Base-by-base conservation (phyloP, 1,284 basidiomycete genomes). In the Mycena citricolor region DNA sequence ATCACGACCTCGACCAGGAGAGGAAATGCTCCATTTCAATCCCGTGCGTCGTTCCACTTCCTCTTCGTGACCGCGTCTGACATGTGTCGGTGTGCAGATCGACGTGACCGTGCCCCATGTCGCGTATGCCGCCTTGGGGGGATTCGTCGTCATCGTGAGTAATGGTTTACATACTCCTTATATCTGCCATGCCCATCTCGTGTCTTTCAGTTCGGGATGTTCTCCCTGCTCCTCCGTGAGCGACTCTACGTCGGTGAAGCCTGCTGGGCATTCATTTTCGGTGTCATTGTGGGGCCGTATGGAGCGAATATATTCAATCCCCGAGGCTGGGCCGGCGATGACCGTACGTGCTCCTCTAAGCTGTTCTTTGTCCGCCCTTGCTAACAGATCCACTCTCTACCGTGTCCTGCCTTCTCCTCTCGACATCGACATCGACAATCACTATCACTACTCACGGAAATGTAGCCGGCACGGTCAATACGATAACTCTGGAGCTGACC, bases 241-340 rank as follows among this genome's bases (percentile, higher is more conserved):
- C 52, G 87, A 74, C 69, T 97, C 23, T 99, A 97, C 62, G 83
- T 98, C 51, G 97, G 97, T 54, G 97, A 99, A 76, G 94, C 97
- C 5, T 92, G 90, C 54, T 89, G 93, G 76, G 94, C 97, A 2
- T 97, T 97, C 54, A 65, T 94, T 26, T 94, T 97, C 57, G 94
- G 95, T 20, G 90, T 98, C 61, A 89, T 95, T 53, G 86, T 98
- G 51, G 84, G 93, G 23, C 94, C 93, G 3, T 89, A 94, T 61
- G 86, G 84, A 38, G 83, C 89, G 25, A 77, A 82, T 49, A 74
- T 98, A 29, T 91, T 99, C 62, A 77, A 97, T 62, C 95, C 95
- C 5, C 74, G 85, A 31, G 68, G 73, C 1, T 99, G 95, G 95
- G 86, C 80, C 7, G 69, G 69, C 35, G 73, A 73, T 19, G 57